Conservation (phyloP, 768 basidiomycete species). For the Podaxis pistillaris region DNA sequence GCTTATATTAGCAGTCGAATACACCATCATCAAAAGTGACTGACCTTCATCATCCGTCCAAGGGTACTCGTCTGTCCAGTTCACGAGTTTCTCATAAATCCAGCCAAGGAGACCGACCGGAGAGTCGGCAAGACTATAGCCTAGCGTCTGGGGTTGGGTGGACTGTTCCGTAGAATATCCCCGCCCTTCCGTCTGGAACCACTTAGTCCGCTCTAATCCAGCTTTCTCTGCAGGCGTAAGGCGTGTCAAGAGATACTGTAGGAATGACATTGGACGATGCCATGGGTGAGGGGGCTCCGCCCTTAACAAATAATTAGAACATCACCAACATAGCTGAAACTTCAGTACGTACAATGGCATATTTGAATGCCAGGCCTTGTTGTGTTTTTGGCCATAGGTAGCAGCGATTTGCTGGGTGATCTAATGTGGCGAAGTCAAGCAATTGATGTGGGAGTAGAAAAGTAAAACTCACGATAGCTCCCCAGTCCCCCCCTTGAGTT, state of each 20-base stretch:
- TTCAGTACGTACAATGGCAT: conserved; percentile 33
- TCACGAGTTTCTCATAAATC: conserved; percentile 49
- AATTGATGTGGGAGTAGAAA: not conserved
- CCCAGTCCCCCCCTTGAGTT: conserved; percentile 28
- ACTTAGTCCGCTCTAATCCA: conserved; percentile 26
- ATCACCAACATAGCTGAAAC: not conserved
- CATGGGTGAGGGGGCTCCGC: conserved; percentile 21
- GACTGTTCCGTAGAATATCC: conserved; percentile 42
- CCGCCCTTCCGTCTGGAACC: conserved; percentile 26
- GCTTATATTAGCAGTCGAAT: not conserved
- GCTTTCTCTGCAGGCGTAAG: conserved; percentile 32
- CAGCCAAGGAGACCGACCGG: conserved; percentile 53
- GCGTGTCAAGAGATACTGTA: conserved; percentile 27
- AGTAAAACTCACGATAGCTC: conserved; percentile 6
- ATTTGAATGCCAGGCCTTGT: conserved; percentile 55
- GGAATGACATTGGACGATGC: conserved; percentile 23
- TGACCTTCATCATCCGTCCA: conserved; percentile 57
- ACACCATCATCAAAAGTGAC: not conserved
- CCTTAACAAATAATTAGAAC: conserved; percentile 13
- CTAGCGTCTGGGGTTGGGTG: conserved; percentile 52
- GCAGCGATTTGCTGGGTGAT: conserved; percentile 28
- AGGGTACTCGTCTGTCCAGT: conserved; percentile 47
- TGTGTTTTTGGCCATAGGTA: conserved; percentile 33
- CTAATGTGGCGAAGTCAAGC: conserved; percentile 8
- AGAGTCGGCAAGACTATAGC: conserved; percentile 55